Evolutionary conservation across 2,329 filamentous ascomycete species (phyloP).

Genomic region (Diaporthe sp.): DNA sequence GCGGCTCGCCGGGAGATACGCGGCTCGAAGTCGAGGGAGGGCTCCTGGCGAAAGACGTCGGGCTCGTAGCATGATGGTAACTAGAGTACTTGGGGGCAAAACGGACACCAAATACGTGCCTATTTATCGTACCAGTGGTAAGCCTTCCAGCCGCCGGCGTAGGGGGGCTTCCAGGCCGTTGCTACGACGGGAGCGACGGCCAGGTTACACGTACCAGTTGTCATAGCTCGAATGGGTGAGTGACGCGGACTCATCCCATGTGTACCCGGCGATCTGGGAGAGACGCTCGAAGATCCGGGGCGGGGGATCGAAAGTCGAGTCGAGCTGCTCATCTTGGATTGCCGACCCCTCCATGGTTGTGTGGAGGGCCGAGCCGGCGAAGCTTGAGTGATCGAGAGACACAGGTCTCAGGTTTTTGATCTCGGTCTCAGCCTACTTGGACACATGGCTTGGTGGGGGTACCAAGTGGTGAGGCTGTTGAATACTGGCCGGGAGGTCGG

Average conservation of each 20-base stretch:
- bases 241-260: conserved; percentile 74
- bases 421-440: conserved; percentile 30
- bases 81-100: conserved; percentile 58
- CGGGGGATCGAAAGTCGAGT: conserved; percentile 66
- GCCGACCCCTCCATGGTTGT: conserved; percentile 62
- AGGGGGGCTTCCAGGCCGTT: not conserved
- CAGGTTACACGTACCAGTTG: conserved; percentile 72
- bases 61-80: conserved; percentile 53
- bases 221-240: conserved; percentile 81
- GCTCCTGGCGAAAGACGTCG: conserved; percentile 52
- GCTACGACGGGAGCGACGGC: not conserved
- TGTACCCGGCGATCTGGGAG: conserved; percentile 78
- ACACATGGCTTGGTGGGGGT: conserved; percentile 31
- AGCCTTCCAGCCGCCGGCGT: conserved; percentile 7
- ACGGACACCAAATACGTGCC: conserved; percentile 75
- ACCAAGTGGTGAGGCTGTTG: conserved; percentile 12
- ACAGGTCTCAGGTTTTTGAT: conserved; percentile 36
- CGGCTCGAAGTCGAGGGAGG: conserved; percentile 53
- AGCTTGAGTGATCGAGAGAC: conserved; percentile 31
- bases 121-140: conserved; percentile 42
- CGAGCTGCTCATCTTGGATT: conserved; percentile 59
- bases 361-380: conserved; percentile 27
- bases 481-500: not conserved
- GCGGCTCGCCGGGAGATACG: conserved; percentile 53
- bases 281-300: conserved; percentile 78